phyloP scores from a whole-genome alignment of 805 yeast species.

The Tetrapisispora phaffii region DNA sequence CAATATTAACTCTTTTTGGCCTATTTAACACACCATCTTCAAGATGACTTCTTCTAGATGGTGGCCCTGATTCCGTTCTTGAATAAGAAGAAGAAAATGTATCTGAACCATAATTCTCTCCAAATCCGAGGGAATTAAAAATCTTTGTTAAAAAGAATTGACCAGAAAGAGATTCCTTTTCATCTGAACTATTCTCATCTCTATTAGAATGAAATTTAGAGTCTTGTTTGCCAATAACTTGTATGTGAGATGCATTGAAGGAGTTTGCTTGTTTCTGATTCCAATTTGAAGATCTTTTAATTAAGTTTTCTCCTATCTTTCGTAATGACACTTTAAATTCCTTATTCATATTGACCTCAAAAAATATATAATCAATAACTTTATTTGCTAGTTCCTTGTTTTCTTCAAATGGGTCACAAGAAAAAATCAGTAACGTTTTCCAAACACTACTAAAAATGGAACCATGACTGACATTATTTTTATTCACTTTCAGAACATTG shows the following conservation, averaged over 20 bases:
- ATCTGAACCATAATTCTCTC: conserved; percentile 14
- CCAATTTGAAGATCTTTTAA: conserved; percentile 35
- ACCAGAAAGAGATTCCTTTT: not conserved
- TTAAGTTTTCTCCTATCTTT: conserved; percentile 55
- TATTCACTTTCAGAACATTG: conserved; percentile 35
- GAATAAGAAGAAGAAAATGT: not conserved
- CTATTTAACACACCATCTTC: not conserved
- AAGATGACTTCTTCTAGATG: not conserved
- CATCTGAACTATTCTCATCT: not conserved
- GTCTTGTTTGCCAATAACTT: conserved; percentile 16
- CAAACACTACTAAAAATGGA: conserved; percentile 78
- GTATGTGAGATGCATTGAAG: conserved; percentile 22
- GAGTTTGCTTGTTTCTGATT: conserved; percentile 7
- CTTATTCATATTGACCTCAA: conserved; percentile 40
- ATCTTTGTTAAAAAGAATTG: conserved; percentile 1
- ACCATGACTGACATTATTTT: conserved; percentile 70
- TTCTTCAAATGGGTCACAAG: conserved; percentile 84
- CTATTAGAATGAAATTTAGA: not conserved
- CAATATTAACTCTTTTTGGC: not conserved
- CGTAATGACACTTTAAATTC: conserved; percentile 55
- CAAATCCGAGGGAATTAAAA: conserved; percentile 42
- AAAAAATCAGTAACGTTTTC: conserved; percentile 69
- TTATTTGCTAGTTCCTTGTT: conserved; percentile 63
- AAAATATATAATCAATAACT: conserved; percentile 62
- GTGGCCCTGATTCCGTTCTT: not conserved